These are phyloP conservation scores for Candida sakaeoensis DNA, from an alignment of 805 yeast genomes.

Conservation along the genomic window DNA sequence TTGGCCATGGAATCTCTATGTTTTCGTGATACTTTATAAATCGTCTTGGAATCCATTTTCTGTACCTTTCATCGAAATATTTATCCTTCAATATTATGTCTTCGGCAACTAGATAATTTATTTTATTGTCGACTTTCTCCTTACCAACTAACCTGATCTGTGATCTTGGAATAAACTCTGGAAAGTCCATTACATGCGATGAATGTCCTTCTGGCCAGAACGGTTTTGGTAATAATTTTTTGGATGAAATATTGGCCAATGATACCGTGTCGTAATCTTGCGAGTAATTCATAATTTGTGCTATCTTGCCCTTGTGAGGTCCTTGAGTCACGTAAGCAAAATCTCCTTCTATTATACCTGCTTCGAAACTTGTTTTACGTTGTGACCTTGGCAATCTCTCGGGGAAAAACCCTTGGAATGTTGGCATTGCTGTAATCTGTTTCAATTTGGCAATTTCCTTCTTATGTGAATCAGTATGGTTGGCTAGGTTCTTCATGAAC, in stretches of 20 bases:
- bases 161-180: slow-evolving; percentile 54
- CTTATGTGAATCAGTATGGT: slow-evolving; percentile 29
- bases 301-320: slow-evolving; percentile 66
- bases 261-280: slow-evolving; percentile 59
- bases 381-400: slow-evolving; percentile 21
- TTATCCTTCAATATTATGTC: slow-evolving; percentile 62
- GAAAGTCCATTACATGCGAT: slow-evolving; percentile 68
- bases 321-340: slow-evolving; percentile 72
- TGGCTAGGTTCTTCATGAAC: slow-evolving; percentile 32
- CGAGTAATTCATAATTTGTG: slow-evolving; percentile 59
- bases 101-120: slow-evolving; percentile 75
- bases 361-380: slow-evolving; percentile 42
- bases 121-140: slow-evolving; percentile 51
- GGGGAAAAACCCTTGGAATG: slow-evolving; percentile 23
- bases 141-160: slow-evolving; percentile 77
- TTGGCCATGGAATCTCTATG: slow-evolving; percentile 86
- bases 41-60: slow-evolving; percentile 72
- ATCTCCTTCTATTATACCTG: slow-evolving; percentile 72
- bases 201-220: slow-evolving; percentile 71
- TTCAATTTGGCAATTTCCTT: slow-evolving; percentile 19
- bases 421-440: slow-evolving; percentile 30
- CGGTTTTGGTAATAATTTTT: slow-evolving; percentile 64
- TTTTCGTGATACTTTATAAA: slow-evolving; percentile 66
- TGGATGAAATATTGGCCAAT: slow-evolving; percentile 66
- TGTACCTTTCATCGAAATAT: slow-evolving; percentile 72